phyloP scores from a whole-genome alignment of 441 rosid species.

The Caryocar brasiliense region DNA sequence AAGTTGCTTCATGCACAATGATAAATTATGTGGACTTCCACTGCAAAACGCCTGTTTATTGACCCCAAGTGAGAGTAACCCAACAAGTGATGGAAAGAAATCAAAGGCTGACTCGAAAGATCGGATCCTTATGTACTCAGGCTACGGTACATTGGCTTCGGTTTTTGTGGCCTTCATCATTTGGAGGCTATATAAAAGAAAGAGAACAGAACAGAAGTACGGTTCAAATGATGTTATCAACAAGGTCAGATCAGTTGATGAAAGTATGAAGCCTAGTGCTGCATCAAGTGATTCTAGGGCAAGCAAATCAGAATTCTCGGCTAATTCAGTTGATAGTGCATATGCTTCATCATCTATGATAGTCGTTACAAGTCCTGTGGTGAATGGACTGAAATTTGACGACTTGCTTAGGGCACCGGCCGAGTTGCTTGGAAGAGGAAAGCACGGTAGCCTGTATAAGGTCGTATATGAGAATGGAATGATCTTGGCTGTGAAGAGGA shows the following conservation, averaged over 20 bases:
- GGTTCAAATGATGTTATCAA: conserved; percentile 12
- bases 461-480: conserved; percentile 30
- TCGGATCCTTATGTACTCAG: conserved; percentile 32
- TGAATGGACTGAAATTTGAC: conserved; percentile 37
- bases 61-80: not conserved
- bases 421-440: conserved; percentile 48
- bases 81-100: not conserved
- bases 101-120: conserved; percentile 11
- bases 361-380: conserved; percentile 36
- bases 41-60: conserved; percentile 20
- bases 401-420: conserved; percentile 57
- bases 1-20: conserved; percentile 31
- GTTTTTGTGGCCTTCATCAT: conserved; percentile 13
- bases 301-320: conserved; percentile 26
- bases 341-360: conserved; percentile 28
- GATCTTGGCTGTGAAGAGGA: conserved; percentile 47
- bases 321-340: conserved; percentile 19
- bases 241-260: conserved; percentile 21
- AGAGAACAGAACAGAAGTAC: conserved; percentile 14
- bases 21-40: conserved; percentile 30
- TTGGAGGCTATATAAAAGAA: conserved; percentile 13
- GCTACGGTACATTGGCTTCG: conserved; percentile 26
- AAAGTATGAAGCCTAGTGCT: conserved; percentile 9
- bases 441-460: conserved; percentile 41
- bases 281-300: conserved; percentile 15